A percentile compares a stretch with the other conserved stretches of the same genome.
Evolutionary conservation across 441 rosid species (phyloP).

Genomic region (Corymbia calophylla): DNA sequence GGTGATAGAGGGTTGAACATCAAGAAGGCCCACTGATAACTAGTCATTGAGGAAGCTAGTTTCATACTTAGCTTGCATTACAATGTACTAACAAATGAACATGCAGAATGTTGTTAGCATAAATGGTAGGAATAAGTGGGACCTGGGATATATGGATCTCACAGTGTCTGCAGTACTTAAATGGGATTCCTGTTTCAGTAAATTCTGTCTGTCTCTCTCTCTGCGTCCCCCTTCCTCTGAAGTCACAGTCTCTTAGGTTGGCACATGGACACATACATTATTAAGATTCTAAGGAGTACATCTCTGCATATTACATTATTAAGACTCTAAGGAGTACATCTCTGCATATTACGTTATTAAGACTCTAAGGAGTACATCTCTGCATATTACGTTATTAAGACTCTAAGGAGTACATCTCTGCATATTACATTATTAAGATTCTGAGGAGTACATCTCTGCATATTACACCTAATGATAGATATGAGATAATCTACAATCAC

Average conservation of each 20-base stretch:
- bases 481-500: constrained; percentile 1
- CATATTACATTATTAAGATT: too few relatives aligned
- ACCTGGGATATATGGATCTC: background rate
- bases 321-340: background rate
- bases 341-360: background rate
- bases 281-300: background rate
- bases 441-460: background rate
- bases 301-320: background rate
- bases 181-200: background rate
- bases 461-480: background rate
- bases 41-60: background rate
- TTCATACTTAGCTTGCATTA: background rate
- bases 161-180: background rate
- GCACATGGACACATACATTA: background rate
- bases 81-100: background rate
- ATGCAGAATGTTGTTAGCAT: background rate
- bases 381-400: too few relatives aligned
- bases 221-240: background rate
- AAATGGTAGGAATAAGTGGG: background rate
- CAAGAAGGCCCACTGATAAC: background rate
- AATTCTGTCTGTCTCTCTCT: background rate
- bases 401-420: too few relatives aligned
- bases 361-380: background rate
- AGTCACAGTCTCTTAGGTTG: background rate
- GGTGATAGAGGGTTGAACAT: background rate